Conservation (phyloP, 1,139 yeast species). For the Nakaseomyces delphensis region DNA sequence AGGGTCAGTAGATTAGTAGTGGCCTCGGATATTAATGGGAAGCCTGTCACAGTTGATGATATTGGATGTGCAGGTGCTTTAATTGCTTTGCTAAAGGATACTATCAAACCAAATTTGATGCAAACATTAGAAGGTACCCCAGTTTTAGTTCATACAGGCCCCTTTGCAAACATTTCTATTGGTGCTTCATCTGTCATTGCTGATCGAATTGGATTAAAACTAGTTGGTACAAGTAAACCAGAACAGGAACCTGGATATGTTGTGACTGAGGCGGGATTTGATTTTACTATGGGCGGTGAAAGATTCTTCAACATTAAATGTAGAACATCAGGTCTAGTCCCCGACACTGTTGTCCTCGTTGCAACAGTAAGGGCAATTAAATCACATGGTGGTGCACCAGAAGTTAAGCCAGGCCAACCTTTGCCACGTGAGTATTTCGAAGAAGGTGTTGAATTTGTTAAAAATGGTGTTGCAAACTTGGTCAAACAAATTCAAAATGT, state of each 20-base stretch:
- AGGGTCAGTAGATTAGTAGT: slow-evolving; percentile 88
- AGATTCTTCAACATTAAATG: slow-evolving; percentile 74
- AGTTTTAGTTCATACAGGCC: slow-evolving; percentile 97
- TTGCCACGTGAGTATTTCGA: slow-evolving; percentile 58
- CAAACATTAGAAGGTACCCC: slow-evolving; percentile 98
- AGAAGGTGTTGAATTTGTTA: slow-evolving; percentile 58
- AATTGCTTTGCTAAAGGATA: slow-evolving; percentile 91
- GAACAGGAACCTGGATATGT: slow-evolving; percentile 53
- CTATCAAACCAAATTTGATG: slow-evolving; percentile 95
- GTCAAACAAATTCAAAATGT: slow-evolving; percentile 70
- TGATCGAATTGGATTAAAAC: slow-evolving; percentile 88
- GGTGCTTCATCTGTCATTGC: slow-evolving; percentile 95
- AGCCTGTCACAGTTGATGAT: slow-evolving; percentile 91
- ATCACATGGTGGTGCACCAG: slow-evolving; percentile 78
- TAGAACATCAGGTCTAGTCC: slow-evolving; percentile 62
- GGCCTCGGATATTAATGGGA: slow-evolving; percentile 74
- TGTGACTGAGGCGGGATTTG: slow-evolving; percentile 80
- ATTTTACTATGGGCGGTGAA: slow-evolving; percentile 86
- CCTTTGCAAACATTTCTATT: slow-evolving; percentile 94
- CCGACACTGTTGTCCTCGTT: slow-evolving; percentile 67
- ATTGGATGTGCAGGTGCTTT: slow-evolving; percentile 96
- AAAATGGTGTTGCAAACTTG: slow-evolving; percentile 60
- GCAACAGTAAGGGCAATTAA: slow-evolving; percentile 76
- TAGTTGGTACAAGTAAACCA: slow-evolving; percentile 68
- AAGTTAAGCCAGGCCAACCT: slow-evolving; percentile 72